These are phyloP conservation scores for Chrysochromulina parva DNA, from an alignment of 78 protist species.

Conservation along the genomic window DNA sequence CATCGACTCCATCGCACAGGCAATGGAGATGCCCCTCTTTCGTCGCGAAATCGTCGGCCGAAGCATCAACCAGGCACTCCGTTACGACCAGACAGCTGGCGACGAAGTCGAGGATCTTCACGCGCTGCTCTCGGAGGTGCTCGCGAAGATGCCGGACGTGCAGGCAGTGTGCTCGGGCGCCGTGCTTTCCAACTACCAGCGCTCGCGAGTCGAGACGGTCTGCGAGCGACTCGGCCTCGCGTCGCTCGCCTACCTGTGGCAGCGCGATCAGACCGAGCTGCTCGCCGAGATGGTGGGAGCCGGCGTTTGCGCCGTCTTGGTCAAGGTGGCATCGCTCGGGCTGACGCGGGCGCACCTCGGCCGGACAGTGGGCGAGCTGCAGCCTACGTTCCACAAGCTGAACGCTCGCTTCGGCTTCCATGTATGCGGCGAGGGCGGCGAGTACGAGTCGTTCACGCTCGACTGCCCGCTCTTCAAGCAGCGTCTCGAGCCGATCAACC, in stretches of 20 bases:
- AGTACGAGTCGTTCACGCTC: constrained; percentile 92
- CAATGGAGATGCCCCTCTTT: constrained; percentile 79
- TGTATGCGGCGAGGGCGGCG: constrained; percentile 98
- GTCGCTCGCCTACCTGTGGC: constrained; percentile 87
- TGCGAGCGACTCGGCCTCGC: constrained; percentile 75
- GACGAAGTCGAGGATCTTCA: constrained; percentile 93
- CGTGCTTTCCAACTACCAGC: constrained; percentile 90
- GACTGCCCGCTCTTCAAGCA: constrained; percentile 86
- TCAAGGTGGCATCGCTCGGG: constrained; percentile 86
- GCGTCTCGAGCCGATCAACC: constrained; percentile 19
- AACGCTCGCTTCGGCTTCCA: constrained; percentile 45
- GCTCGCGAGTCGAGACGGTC: constrained; percentile 88
- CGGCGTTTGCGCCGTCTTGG: constrained; percentile 71
- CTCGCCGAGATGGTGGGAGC: constrained; percentile 77
- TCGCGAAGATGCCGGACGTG: constrained; percentile 55
- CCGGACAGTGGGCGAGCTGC: neutral
- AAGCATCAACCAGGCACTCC: neutral
- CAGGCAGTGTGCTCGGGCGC: constrained; percentile 93
- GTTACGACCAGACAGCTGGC: constrained; percentile 37
- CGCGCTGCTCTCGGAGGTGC: constrained; percentile 53
- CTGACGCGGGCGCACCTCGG: constrained; percentile 18
- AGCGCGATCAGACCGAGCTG: constrained; percentile 65
- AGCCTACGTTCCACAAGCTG: neutral
- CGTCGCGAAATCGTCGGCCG: constrained; percentile 51
- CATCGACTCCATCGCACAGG: constrained; percentile 57